These are phyloP conservation scores for Eucalyptus tenuipes DNA, from an alignment of 345 rosid genomes.

Conservation along the genomic window DNA sequence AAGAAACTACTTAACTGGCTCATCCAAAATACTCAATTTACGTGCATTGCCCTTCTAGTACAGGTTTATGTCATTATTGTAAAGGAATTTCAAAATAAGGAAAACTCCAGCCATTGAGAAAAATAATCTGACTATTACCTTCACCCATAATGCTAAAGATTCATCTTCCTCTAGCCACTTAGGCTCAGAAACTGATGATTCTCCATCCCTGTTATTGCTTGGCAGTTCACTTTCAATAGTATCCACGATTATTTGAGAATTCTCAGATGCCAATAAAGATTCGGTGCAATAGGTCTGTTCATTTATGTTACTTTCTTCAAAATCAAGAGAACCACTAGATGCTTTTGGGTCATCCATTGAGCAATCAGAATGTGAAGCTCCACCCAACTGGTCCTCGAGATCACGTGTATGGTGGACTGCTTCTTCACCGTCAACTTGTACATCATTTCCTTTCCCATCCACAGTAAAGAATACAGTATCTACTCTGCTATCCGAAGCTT, in stretches of 20 bases:
- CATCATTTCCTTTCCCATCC: conserved; percentile 16
- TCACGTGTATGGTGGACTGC: conserved; percentile 12
- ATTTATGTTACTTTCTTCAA: conserved; percentile 33
- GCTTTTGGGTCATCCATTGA: conserved; percentile 30
- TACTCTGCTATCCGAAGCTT: conserved; percentile 15
- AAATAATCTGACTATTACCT: conserved; percentile 32
- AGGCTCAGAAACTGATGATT: conserved; percentile 44
- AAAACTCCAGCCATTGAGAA: neutral
- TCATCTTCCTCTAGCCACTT: conserved; percentile 81
- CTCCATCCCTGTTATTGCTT: conserved; percentile 38
- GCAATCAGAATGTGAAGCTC: conserved; percentile 27
- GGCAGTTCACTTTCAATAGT: conserved; percentile 38
- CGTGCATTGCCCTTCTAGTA: neutral
- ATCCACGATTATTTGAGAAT: conserved; percentile 24
- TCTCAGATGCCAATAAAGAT: conserved; percentile 27
- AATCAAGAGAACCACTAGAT: conserved; percentile 35
- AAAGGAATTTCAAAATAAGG: neutral
- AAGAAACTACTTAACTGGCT: neutral
- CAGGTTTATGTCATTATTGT: neutral
- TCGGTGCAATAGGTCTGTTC: conserved; percentile 16
- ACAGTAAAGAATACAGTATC: conserved; percentile 17
- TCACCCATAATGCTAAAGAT: conserved; percentile 91
- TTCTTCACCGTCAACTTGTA: conserved; percentile 16
- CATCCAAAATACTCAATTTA: neutral
- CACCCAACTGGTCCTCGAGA: conserved; percentile 22